Percentiles rank a stretch among this genome's conserved stretches.
Conservation (phyloP, 2,329 filamentous ascomycete genomes). For the Pseudopithomyces maydicus region DNA sequence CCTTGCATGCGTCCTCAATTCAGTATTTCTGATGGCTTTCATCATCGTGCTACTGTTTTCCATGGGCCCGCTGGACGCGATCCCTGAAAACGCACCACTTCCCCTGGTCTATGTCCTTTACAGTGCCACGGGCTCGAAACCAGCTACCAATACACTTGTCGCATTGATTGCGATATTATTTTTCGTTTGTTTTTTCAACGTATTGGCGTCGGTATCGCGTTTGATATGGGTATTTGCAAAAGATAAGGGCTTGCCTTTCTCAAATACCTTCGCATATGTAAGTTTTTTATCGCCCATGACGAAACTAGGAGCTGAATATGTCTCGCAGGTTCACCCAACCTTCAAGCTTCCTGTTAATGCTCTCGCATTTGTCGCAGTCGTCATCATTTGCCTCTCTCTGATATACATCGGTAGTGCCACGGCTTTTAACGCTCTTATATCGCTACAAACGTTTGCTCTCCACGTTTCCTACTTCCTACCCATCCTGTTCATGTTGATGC, state of each 20-base stretch:
- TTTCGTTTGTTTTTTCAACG: conserved; percentile 48
- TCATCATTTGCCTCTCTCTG: conserved; percentile 39
- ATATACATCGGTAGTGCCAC: conserved; percentile 38
- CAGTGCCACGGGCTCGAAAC: conserved; percentile 47
- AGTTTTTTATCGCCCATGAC: conserved; percentile 2
- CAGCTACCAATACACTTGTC: conserved; percentile 49
- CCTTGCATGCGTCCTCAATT: conserved; percentile 47
- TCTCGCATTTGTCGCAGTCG: conserved; percentile 25
- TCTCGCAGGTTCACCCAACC: conserved; percentile 28
- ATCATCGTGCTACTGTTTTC: conserved; percentile 52
- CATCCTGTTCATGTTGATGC: conserved; percentile 34
- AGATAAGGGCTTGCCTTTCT: conserved; percentile 53
- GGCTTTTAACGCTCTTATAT: conserved; percentile 45
- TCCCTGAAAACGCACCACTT: conserved; percentile 18
- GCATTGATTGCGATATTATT: conserved; percentile 45
- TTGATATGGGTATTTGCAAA: conserved; percentile 57
- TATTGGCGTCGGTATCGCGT: conserved; percentile 54
- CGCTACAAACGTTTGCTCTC: conserved; percentile 36
- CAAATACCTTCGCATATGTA: conserved; percentile 37
- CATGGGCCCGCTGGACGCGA: conserved; percentile 46
- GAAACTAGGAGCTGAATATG: background rate
- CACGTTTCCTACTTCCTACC: conserved; percentile 40
- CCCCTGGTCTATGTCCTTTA: conserved; percentile 48
- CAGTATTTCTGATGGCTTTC: conserved; percentile 50
- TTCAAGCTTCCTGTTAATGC: conserved; percentile 32